phyloP scores from a whole-genome alignment of 2,329 filamentous ascomycete genomes.

The Calonectria ilicicola region DNA sequence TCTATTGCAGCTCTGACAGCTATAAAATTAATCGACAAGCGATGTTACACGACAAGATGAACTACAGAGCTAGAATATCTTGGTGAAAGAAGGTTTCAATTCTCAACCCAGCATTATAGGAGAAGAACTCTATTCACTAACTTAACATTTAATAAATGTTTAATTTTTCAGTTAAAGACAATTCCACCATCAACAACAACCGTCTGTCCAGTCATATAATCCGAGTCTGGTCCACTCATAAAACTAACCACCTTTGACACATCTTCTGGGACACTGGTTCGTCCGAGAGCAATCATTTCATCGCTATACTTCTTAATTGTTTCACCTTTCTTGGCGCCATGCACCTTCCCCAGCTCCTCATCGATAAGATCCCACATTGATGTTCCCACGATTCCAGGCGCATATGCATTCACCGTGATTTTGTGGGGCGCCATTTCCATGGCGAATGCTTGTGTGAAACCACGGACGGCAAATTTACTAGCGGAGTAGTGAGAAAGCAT shows the following conservation, averaged over 20 bases:
- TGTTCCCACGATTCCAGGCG: conserved; percentile 75
- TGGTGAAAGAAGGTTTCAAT: too few relatives aligned
- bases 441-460: conserved; percentile 74
- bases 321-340: conserved; percentile 63
- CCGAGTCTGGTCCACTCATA: conserved; percentile 67
- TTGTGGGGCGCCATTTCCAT: conserved; percentile 73
- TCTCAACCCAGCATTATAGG: too few relatives aligned
- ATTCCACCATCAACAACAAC: conserved; percentile 72
- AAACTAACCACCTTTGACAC: conserved; percentile 74
- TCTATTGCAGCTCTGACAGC: too few relatives aligned
- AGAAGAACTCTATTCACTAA: too few relatives aligned
- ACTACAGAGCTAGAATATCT: not conserved
- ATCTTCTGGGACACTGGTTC: conserved; percentile 71
- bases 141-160: too few relatives aligned
- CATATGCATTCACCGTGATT: conserved; percentile 76
- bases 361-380: conserved; percentile 79
- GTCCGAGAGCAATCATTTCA: conserved; percentile 67
- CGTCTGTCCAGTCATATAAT: conserved; percentile 76
- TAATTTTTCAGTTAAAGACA: conserved; percentile 50
- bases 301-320: conserved; percentile 66
- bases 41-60: not conserved
- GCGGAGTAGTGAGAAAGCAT: conserved; percentile 73
- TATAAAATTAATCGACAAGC: too few relatives aligned
- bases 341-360: conserved; percentile 58
- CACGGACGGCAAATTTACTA: conserved; percentile 75